phyloP scores from a whole-genome alignment of 2,329 filamentous ascomycete genomes.

The Trematosphaeria pertusa region DNA sequence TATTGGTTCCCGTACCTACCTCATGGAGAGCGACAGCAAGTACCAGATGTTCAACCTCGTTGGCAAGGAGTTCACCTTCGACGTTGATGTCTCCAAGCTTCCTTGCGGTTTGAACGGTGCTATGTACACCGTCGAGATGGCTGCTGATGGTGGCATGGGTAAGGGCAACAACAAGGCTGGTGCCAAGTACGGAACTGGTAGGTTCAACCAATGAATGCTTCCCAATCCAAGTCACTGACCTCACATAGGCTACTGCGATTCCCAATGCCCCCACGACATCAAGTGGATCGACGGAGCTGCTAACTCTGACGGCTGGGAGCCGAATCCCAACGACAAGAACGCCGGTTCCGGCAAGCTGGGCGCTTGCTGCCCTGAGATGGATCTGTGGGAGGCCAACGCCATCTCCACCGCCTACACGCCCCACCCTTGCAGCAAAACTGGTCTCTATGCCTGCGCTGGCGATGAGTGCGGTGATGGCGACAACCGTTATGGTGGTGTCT shows the following conservation, averaged over 20 bases:
- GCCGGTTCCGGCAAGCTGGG: slow-evolving; percentile 62
- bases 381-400: slow-evolving; percentile 74
- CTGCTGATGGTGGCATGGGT: slow-evolving; percentile 64
- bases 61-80: slow-evolving; percentile 52
- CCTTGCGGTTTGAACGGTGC: slow-evolving; percentile 73
- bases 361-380: slow-evolving; percentile 73
- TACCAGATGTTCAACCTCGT: slow-evolving; percentile 53
- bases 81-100: slow-evolving; percentile 63
- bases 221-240: too few relatives aligned
- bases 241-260: slow-evolving; percentile 44
- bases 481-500: slow-evolving; percentile 66
- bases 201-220: slow-evolving; percentile 30
- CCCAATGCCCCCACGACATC: slow-evolving; percentile 55
- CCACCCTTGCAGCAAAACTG: slow-evolving; percentile 65
- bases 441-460: slow-evolving; percentile 61
- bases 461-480: slow-evolving; percentile 49
- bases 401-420: slow-evolving; percentile 70
- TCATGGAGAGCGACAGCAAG: slow-evolving; percentile 50
- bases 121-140: slow-evolving; percentile 64
- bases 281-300: slow-evolving; percentile 62
- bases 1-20: slow-evolving; percentile 52
- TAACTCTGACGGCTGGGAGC: slow-evolving; percentile 62
- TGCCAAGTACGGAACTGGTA: slow-evolving; percentile 67
- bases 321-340: slow-evolving; percentile 62
- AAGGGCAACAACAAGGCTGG: slow-evolving; percentile 59